Percentiles rank a stretch among this genome's conserved stretches.
Conservation (phyloP, 1,284 basidiomycete genomes). For the Moniliophthora roreri region DNA sequence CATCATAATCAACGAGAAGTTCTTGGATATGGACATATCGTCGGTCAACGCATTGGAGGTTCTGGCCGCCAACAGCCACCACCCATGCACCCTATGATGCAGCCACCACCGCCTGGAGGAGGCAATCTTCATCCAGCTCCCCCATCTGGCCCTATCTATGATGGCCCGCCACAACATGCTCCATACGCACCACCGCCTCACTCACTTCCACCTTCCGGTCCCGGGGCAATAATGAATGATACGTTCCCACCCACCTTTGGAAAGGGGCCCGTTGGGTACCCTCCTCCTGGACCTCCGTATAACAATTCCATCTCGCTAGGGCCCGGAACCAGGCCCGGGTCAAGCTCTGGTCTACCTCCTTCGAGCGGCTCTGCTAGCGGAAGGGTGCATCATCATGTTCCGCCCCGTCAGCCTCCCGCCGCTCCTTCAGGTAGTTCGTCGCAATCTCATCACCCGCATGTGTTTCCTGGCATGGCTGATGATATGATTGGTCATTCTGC, state of each 20-base stretch:
- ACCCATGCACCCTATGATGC: background rate
- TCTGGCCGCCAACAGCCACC: background rate
- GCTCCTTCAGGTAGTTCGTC: background rate
- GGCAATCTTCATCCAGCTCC: background rate
- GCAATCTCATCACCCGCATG: background rate
- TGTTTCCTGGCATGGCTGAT: slow-evolving; percentile 3
- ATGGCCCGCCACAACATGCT: background rate
- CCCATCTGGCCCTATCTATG: background rate
- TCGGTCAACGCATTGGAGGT: background rate
- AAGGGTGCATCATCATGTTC: background rate
- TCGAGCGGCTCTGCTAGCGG: background rate
- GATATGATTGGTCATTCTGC: background rate
- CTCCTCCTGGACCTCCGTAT: background rate
- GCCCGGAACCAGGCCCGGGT: background rate
- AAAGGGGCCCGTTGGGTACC: background rate
- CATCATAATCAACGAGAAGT: background rate
- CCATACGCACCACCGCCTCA: background rate
- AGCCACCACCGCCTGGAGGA: background rate
- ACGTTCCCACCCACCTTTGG: slow-evolving; percentile 3
- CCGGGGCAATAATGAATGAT: slow-evolving; percentile 3
- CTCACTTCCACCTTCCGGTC: background rate
- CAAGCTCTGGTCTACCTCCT: background rate
- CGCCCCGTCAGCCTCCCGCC: background rate
- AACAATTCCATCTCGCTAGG: background rate
- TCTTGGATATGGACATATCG: background rate